A percentile compares a stretch with the other conserved stretches of the same genome.
phyloP scores from a whole-genome alignment of 352 stramenopile genomes.

The Phytophthora pseudosyringae region DNA sequence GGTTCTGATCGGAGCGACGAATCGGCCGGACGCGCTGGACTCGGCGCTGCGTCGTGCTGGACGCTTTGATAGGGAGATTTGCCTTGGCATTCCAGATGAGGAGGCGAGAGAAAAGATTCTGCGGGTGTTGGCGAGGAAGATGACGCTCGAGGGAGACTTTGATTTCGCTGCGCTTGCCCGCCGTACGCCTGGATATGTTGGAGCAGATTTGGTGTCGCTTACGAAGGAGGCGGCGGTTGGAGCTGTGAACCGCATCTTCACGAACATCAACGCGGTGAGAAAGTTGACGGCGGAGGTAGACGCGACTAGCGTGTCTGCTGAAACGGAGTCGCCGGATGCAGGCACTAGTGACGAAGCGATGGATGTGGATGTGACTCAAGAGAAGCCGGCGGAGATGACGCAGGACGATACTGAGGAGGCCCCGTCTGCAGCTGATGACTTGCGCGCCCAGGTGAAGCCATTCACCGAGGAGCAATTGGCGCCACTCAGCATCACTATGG shows the following conservation, averaged over 20 bases:
- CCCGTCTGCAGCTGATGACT: conserved; percentile 59
- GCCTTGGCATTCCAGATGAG: conserved; percentile 97
- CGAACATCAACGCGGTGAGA: conserved; percentile 56
- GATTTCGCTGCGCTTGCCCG: conserved; percentile 95
- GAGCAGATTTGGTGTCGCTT: conserved; percentile 97
- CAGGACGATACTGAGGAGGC: conserved; percentile 25
- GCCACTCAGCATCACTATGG: conserved; percentile 95
- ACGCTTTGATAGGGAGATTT: conserved; percentile 99
- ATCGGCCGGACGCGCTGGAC: conserved; percentile 97
- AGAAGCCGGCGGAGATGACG: conserved; percentile 9
- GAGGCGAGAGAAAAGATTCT: conserved; percentile 95
- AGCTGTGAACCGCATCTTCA: conserved; percentile 98
- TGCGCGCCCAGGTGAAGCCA: conserved; percentile 72
- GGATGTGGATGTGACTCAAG: conserved; percentile 21
- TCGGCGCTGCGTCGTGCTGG: conserved; percentile 95
- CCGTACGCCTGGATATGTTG: conserved; percentile 97
- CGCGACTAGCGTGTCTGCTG: conserved; percentile 6
- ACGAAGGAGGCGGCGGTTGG: conserved; percentile 98
- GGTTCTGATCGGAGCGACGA: conserved; percentile 98
- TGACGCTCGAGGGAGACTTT: conserved; percentile 94
- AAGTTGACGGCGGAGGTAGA: conserved; percentile 19
- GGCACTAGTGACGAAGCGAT: conserved; percentile 31
- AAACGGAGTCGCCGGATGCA: conserved; percentile 20
- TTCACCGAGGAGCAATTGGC: conserved; percentile 92
- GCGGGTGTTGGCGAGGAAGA: conserved; percentile 92